Evolutionary conservation across 768 basidiomycete species (phyloP), one percentile per base, ranked within the genome.

Genomic region (Collybia nuda): DNA sequence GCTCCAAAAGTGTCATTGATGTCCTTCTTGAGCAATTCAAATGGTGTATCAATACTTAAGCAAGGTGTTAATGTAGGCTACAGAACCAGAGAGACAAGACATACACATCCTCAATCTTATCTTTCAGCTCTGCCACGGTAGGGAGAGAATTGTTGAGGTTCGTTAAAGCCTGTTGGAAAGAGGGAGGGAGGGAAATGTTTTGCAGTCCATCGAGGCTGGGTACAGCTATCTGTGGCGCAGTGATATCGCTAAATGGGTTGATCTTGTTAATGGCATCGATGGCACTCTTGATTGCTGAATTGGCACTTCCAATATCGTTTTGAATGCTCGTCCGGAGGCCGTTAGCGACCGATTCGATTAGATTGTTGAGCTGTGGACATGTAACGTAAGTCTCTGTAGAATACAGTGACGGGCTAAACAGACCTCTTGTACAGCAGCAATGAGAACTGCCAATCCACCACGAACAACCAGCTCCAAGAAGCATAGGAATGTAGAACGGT

Each of bases 401-500:
- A 29, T 5, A 28, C 45, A 41, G 6, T 8, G 26, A 37, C 22
- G 41, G 45, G 46, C 4, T 15, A 18, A 24, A 62, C 83, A 53
- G 56, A 94, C 95, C 73, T 88, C 88, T 55, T 92, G 74, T 0
- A 93, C 90, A 5, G 92, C 93, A 42, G 73, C 77, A 44, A 97
- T 91, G 40, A 97, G 71, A 48, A 98, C 71, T 21, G 82, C 78
- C 45, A 99, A 74, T 5, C 80, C 86, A 15, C 93, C 93, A 23
- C 85, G 78, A 8, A 99, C 83, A 19, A 90, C 84, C 39, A 98
- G 78, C 67, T 98, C 93, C 56, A 97, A 72, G 58, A 97, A 93
- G 67, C 96, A 99, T 46, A 99, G 78, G 61, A 96, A 86, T 2
- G 95, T 90, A 2, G 93, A 95, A 36, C 94, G 87, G 64, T 97